Conservation (phyloP, 768 basidiomycete genomes). For the Boletus pseudo-olivaceus region DNA sequence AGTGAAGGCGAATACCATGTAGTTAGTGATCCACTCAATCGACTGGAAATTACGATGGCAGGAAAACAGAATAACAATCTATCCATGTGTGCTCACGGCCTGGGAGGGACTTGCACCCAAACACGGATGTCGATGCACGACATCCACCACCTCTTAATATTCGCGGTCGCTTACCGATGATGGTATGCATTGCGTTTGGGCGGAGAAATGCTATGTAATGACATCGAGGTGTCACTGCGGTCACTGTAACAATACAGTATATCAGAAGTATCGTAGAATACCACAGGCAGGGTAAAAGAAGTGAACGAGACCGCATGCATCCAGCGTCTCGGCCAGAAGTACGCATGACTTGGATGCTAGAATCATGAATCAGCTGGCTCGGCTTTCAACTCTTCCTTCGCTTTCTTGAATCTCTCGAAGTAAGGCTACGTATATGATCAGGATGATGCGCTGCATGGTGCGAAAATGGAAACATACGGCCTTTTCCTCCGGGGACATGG, state of each 20-base stretch:
- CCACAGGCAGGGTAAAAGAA: background rate
- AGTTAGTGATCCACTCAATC: background rate
- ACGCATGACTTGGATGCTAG: background rate
- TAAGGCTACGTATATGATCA: conserved; percentile 19
- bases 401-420: conserved; percentile 14
- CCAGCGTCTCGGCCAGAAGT: background rate
- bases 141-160: background rate
- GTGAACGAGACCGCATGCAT: conserved; percentile 4
- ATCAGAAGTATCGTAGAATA: conserved; percentile 5
- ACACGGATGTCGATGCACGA: background rate
- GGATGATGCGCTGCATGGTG: background rate
- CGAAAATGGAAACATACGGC: conserved; percentile 16
- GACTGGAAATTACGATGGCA: background rate
- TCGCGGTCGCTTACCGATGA: background rate
- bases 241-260: conserved; percentile 10
- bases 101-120: background rate
- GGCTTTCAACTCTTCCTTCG: conserved; percentile 11
- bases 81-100: background rate
- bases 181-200: conserved; percentile 4
- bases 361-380: conserved; percentile 6
- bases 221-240: background rate
- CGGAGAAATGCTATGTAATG: conserved; percentile 1
- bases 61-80: background rate
- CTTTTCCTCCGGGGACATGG: conserved; percentile 32
- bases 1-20: background rate